Base-by-base conservation (phyloP, 805 yeast genomes). In the Yarrowia porcina region DNA sequence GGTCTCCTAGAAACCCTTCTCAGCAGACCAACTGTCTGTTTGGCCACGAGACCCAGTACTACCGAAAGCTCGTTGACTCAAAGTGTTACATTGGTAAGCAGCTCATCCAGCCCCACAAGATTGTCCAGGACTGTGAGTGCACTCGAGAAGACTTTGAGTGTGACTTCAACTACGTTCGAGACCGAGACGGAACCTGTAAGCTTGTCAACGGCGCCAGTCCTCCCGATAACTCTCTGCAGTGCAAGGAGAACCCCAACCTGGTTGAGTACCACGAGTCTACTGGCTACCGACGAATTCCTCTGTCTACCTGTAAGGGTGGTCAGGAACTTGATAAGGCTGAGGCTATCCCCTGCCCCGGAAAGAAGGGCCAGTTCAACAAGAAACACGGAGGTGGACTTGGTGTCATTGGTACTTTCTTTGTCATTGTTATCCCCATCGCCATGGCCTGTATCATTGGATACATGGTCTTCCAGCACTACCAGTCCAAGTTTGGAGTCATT, bases 141-240 rank as follows among this genome's bases (percentile, higher is more conserved):
- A 80, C 94, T 0, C 82, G 97, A 73, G 81, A 82, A 60, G 99
- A 93, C 70, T 94, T 78, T 71, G 99, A 94, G 74, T 94, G 99
- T 80, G 99, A 94, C 73, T 90, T 85, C 77, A 92, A 92, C 74
- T 92, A 79, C 73, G 82, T 75, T 64, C 80, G 87, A 64, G 85
- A 85, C 57, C 65, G 69, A 0, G 97, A 90, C 70, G 96, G 96
- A 20, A 88, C 94, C 2, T 94, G 99, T 76, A 84, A 84, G 71
- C 80, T 91, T 41, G 89, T 91, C n/a, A 77, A 80, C 20, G 97
- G 97, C 0, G 77, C 83, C 62, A 72, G 79, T 4, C 89, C 96
- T 8, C 80, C 83, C 13, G 89, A 89, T 70, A 84, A 85, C 63
- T 75, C 80, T 27, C 82, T 80, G 64, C 79, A 82, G 63, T 90